These are phyloP conservation scores for Fusarium odoratissimum DNA, from an alignment of 2,329 filamentous ascomycete species.

Conservation along the genomic window DNA sequence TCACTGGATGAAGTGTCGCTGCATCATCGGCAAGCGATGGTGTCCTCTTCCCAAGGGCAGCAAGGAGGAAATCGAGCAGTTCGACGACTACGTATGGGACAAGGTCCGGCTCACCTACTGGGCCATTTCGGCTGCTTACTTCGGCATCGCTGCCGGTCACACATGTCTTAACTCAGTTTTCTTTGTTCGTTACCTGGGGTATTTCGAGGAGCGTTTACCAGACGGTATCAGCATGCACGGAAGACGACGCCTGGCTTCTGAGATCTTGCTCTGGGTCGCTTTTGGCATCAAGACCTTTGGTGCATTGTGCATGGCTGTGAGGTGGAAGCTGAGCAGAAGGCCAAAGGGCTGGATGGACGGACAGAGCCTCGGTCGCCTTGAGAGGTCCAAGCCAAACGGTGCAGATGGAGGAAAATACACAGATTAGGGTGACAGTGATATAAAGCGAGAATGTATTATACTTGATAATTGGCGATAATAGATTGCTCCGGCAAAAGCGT, in stretches of 20 bases:
- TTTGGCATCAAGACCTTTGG: slow-evolving; percentile 32
- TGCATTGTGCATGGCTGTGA: slow-evolving; percentile 37
- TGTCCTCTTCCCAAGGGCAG: slow-evolving; percentile 42
- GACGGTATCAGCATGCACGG: slow-evolving; percentile 42
- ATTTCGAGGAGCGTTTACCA: slow-evolving; percentile 38
- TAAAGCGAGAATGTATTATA: not conserved
- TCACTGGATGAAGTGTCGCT: slow-evolving; percentile 44
- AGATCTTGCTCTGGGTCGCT: slow-evolving; percentile 40
- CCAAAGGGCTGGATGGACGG: slow-evolving; percentile 42
- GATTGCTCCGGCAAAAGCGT: not conserved
- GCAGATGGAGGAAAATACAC: slow-evolving; percentile 32
- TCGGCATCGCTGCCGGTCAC: slow-evolving; percentile 34
- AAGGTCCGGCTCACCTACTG: slow-evolving; percentile 42
- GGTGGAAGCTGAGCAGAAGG: slow-evolving; percentile 41
- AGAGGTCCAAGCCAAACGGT: slow-evolving; percentile 14
- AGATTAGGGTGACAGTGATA: slow-evolving; percentile 15
- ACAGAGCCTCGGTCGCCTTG: slow-evolving; percentile 34
- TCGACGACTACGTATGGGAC: slow-evolving; percentile 44
- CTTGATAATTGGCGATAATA: not conserved
- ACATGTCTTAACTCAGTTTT: slow-evolving; percentile 30
- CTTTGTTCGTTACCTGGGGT: slow-evolving; percentile 32
- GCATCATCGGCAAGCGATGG: slow-evolving; percentile 42
- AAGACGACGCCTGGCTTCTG: slow-evolving; percentile 19
- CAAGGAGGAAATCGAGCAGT: slow-evolving; percentile 43
- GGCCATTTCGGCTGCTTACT: slow-evolving; percentile 35